Evolutionary conservation across 768 basidiomycete genomes (phyloP), one percentile per base, ranked within the genome.

Genomic region (Agaricus subrufescens): DNA sequence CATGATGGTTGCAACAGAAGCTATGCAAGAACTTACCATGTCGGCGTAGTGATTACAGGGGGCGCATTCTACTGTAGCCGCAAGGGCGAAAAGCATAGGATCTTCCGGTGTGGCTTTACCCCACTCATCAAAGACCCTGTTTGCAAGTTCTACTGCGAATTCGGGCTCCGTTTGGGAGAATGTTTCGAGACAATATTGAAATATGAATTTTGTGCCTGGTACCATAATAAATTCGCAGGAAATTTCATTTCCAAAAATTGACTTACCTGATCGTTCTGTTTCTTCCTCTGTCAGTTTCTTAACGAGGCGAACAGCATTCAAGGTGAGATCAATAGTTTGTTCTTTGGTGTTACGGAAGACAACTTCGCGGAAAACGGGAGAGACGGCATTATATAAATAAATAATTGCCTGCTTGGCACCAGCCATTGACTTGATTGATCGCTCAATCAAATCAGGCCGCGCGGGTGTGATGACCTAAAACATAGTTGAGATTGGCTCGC

Each of bases 381-480:
- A 93, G 14, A 93, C 95, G n/a, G 96, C 96, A 67, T 98, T 99
- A 74, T 99, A 99, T 90, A 98, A 93, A 73, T 98, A 97, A 42
- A 98, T 83, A 69, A 99, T 98, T 45, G 91, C 95, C 57, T 83
- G 80, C 65, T 94, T 97, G 40, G 85, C 74, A 38, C 95, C 96
- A 26, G 87, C 88, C 25, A 97, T 85, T 19, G 94, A 73, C 50
- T 93, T 91, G 65, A 99, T 80, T 0, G 96, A 95, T 29, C 88
- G 85, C 62, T 78, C 85, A 72, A 98, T 97, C 60, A 98, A 83
- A 65, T 98, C 96, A 65, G 92, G 91, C 51, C 96, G 84, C 27
- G 96, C 95, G 46, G 94, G 95, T 11, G 94, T 94, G 66, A 98
- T 80, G 63, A 98, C 95, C 94, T 98, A n/a, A 61, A 56, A 63